A percentile compares a stretch with the other conserved stretches of the same genome.
Evolutionary conservation across 352 stramenopile genomes (phyloP).

Genomic region (Phytophthora aleatoria): DNA sequence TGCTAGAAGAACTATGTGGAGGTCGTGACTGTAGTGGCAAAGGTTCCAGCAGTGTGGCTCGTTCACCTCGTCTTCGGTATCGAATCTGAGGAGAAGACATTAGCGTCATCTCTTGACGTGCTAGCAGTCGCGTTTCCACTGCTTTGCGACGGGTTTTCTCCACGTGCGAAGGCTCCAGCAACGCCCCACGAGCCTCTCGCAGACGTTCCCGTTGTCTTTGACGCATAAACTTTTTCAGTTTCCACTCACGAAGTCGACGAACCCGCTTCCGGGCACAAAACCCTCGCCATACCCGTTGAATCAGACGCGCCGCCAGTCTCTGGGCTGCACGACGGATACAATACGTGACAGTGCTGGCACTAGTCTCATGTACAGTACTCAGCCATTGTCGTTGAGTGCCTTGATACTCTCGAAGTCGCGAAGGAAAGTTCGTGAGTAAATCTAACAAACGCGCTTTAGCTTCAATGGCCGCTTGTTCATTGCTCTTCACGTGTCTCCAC

Average conservation of each 20-base stretch:
- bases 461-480: constrained; percentile 15
- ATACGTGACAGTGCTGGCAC: constrained; percentile 3
- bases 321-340: constrained; percentile 23
- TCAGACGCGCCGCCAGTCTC: constrained; percentile 37
- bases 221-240: constrained; percentile 26
- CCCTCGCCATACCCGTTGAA: constrained; percentile 68
- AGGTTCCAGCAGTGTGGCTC: constrained; percentile 42
- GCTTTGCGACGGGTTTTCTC: constrained; percentile 20
- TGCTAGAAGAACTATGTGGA: constrained; percentile 31
- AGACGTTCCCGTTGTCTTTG: constrained; percentile 42
- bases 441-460: constrained; percentile 33
- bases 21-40: constrained; percentile 38
- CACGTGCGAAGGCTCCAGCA: constrained; percentile 34
- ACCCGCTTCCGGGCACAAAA: constrained; percentile 39
- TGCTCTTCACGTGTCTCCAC: constrained; percentile 27
- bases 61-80: constrained; percentile 14
- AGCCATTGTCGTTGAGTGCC: constrained; percentile 10
- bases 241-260: constrained; percentile 30
- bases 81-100: constrained; percentile 10
- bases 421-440: constrained; percentile 27
- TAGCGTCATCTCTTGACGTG: constrained; percentile 38
- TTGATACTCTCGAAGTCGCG: constrained; percentile 22
- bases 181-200: constrained; percentile 31
- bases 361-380: constrained; percentile 10
- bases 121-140: constrained; percentile 30